Base-by-base conservation (phyloP, 331 rosid species). In the Malus hybrid region DNA sequence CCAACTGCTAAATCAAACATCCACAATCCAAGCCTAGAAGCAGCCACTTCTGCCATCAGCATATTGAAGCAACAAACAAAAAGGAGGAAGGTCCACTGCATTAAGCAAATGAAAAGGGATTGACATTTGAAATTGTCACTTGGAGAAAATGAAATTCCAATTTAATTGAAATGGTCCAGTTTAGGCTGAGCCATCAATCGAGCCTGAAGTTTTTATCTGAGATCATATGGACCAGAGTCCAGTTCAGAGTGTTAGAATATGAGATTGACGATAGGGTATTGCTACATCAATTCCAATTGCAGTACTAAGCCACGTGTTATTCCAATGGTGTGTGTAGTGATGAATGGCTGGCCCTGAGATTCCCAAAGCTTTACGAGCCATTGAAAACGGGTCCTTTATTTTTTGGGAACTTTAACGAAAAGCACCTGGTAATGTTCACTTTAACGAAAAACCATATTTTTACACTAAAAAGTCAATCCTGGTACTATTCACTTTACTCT, bases 1-100 rank as follows among this genome's bases (percentile, higher is more conserved):
- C 22, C 22, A 22, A 22, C 11, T 36, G 44, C 44, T 9, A 36
- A 36, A 36, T 36, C 44, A 84, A 91, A 87, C 87, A 88, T 82
- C 99, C 99, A 94, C 84, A 91, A 79, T 60, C 97, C 99, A 50
- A 94, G 97, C 83, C 97, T 83, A 71, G 99, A 94, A 13, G 83
- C 52, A 3, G 95, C 97, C 4, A 94, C 99, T 63, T 93, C 95
- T 14, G 77, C 90, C 95, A 94, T 92, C 76, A 94, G 83, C 79
- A 87, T 69, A 79, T 83, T 81, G 91, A 87, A 67, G 84, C 97
- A 70, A 90, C 75, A 71, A 93, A 92, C 28, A 83, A 78, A 13
- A 1, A 94, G 67, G 22, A 94, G 96, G 75, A 91, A 90, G 32
- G 78, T 74, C 96, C 97, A 93, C 96, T 93, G 72, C 85, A 80